Percentiles rank a stretch among this genome's conserved stretches.
These are phyloP conservation scores for Salix suchowensis DNA, from an alignment of 345 rosid species.

Conservation along the genomic window DNA sequence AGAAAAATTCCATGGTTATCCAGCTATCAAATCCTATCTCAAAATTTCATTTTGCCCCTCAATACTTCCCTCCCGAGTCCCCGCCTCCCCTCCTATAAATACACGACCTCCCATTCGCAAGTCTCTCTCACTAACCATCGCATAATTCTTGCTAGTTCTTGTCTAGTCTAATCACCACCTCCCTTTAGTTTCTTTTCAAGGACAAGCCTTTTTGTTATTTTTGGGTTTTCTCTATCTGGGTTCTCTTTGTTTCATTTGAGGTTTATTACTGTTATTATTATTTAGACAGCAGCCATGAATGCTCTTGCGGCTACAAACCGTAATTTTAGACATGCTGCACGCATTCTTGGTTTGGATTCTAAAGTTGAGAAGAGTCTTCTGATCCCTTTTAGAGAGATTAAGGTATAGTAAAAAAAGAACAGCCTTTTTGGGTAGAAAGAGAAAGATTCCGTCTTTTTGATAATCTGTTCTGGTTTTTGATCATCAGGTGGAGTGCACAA, in stretches of 20 bases:
- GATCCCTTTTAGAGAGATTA: constrained; percentile 96
- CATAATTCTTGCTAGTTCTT: background rate
- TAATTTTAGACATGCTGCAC: constrained; percentile 80
- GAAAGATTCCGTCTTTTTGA: background rate
- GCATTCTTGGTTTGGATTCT: constrained; percentile 88
- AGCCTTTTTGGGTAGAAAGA: background rate
- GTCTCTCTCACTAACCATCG: background rate
- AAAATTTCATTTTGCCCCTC: too few relatives aligned
- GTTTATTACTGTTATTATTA: background rate
- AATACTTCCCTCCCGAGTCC: background rate
- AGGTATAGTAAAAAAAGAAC: constrained; percentile 33
- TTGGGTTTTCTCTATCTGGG: background rate
- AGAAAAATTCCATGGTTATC: background rate
- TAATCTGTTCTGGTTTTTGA: background rate
- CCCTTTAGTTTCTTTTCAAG: background rate
- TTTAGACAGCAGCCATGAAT: constrained; percentile 49
- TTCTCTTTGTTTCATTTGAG: background rate
- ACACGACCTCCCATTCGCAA: background rate
- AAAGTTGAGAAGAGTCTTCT: constrained; percentile 79
- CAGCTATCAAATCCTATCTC: background rate
- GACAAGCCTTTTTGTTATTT: background rate
- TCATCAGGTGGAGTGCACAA: constrained; percentile 92
- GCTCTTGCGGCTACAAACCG: constrained; percentile 93
- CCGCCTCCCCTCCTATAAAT: background rate
- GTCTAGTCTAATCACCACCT: background rate